Evolutionary conservation across 805 yeast genomes (phyloP).

Genomic region (Metschnikowia koreensis): DNA sequence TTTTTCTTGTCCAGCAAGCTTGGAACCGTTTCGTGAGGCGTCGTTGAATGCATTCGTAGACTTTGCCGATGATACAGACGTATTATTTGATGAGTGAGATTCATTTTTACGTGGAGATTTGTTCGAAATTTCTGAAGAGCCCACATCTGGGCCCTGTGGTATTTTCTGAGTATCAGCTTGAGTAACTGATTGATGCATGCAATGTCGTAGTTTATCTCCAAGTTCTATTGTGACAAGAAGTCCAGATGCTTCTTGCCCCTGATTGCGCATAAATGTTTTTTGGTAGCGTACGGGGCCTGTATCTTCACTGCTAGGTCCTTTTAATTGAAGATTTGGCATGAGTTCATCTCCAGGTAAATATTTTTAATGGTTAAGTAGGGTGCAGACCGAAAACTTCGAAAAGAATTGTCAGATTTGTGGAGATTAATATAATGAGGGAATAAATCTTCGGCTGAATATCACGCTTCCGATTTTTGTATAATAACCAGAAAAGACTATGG

Average conservation of each 20-base stretch:
- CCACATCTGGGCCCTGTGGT: not conserved
- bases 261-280: slow-evolving; percentile 8
- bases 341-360: slow-evolving; percentile 4
- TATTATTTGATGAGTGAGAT: not conserved
- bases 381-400: not conserved
- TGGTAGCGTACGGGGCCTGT: slow-evolving; percentile 13
- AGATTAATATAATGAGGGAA: no score
- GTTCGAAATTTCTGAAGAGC: not conserved
- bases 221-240: slow-evolving; percentile 12
- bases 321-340: slow-evolving; percentile 15
- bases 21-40: not conserved
- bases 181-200: not conserved
- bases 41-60: not conserved
- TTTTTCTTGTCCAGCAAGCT: not conserved
- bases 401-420: no score
- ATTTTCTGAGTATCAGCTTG: not conserved
- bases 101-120: not conserved
- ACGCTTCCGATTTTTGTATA: no score
- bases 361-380: not conserved
- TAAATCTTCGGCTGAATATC: no score
- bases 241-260: slow-evolving; percentile 4
- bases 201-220: slow-evolving; percentile 12
- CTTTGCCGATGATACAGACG: not conserved
- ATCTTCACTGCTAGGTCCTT: slow-evolving; percentile 14
- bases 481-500: not conserved